Percentiles rank a stretch among this genome's conserved stretches.
These are phyloP conservation scores for Purpureocillium lavendulum DNA, from an alignment of 2,329 filamentous ascomycete species.

Conservation along the genomic window DNA sequence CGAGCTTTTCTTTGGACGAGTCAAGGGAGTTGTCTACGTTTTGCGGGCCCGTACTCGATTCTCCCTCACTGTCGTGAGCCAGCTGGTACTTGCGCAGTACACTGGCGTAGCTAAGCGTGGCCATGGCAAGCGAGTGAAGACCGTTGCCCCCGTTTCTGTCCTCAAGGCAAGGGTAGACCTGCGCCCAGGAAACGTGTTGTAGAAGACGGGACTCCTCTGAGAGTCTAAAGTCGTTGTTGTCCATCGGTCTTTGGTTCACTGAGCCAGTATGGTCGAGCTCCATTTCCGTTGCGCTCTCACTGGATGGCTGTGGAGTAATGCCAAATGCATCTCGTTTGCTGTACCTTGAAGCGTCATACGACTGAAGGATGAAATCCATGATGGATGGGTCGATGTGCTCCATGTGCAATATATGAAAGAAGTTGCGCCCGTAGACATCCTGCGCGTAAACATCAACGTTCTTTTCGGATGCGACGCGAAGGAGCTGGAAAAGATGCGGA, in stretches of 20 bases:
- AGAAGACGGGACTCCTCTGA: constrained; percentile 14
- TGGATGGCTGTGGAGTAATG: constrained; percentile 11
- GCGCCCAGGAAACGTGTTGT: constrained; percentile 10
- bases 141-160: constrained; percentile 42
- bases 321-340: constrained; percentile 43
- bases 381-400: constrained; percentile 14
- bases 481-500: constrained; percentile 18
- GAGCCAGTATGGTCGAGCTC: no score
- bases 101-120: constrained; percentile 32
- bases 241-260: no score
- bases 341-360: constrained; percentile 20
- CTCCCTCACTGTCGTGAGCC: constrained; percentile 9
- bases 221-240: constrained; percentile 5
- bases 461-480: constrained; percentile 9
- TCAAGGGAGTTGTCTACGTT: constrained; percentile 21
- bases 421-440: constrained; percentile 44
- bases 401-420: constrained; percentile 36
- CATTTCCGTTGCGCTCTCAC: no score
- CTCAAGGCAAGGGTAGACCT: constrained; percentile 12
- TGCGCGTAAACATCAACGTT: constrained; percentile 23
- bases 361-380: constrained; percentile 23
- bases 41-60: constrained; percentile 5
- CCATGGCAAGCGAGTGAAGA: constrained; percentile 49
- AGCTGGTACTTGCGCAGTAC: constrained; percentile 23
- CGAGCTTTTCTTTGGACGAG: constrained; percentile 21